A percentile compares a stretch with the other conserved stretches of the same genome.
phyloP scores from a whole-genome alignment of 306 rosid genomes.

The Acacia acuminata region DNA sequence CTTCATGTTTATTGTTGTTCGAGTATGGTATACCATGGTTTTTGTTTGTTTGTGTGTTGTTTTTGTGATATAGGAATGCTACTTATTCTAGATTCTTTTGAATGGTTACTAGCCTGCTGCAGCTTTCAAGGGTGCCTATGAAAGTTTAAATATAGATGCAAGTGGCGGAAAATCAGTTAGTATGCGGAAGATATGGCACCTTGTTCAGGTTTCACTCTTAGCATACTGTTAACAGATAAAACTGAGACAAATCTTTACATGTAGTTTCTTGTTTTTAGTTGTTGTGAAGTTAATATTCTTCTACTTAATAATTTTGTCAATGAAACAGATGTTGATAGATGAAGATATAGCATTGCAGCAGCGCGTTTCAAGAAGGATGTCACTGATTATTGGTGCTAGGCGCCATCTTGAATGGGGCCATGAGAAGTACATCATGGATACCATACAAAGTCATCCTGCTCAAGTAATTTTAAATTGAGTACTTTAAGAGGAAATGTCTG shows the following conservation, averaged over 20 bases:
- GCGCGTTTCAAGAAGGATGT: slow-evolving; percentile 75
- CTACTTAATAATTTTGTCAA: slow-evolving; percentile 31
- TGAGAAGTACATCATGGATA: slow-evolving; percentile 88
- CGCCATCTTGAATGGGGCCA: slow-evolving; percentile 97
- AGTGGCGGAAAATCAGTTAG: slow-evolving; percentile 91
- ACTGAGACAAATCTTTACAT: slow-evolving; percentile 14
- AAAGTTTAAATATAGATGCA: slow-evolving; percentile 70
- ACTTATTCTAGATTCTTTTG: slow-evolving; percentile 8
- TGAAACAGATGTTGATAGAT: slow-evolving; percentile 68
- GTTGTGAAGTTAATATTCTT: slow-evolving; percentile 27
- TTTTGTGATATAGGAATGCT: not conserved
- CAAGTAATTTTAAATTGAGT: slow-evolving; percentile 59
- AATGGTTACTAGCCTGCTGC: slow-evolving; percentile 66
- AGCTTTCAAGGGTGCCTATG: slow-evolving; percentile 85
- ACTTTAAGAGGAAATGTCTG: slow-evolving; percentile 19
- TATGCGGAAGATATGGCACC: slow-evolving; percentile 97
- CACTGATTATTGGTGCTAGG: slow-evolving; percentile 85
- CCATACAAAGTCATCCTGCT: slow-evolving; percentile 93
- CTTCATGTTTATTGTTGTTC: not conserved
- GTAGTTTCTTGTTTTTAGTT: slow-evolving; percentile 27
- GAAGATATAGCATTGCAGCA: slow-evolving; percentile 61
- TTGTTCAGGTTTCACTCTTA: slow-evolving; percentile 68
- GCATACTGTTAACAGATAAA: slow-evolving; percentile 27
- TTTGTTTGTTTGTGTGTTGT: not conserved
- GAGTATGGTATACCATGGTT: not conserved